Base-by-base conservation (phyloP, 768 basidiomycete species). In the Russula sp. region DNA sequence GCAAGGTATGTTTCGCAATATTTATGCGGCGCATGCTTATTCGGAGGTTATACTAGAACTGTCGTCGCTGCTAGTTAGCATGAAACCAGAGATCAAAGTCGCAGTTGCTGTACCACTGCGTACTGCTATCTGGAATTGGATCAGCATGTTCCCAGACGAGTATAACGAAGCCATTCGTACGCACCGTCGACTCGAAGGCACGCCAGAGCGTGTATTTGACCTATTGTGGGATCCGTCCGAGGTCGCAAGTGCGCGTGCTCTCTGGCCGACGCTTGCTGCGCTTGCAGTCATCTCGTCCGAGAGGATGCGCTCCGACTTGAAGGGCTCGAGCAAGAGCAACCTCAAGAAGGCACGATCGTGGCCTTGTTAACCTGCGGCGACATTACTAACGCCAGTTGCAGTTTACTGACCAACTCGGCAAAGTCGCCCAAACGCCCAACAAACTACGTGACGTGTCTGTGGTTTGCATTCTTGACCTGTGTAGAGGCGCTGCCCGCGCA, bases 71-170 rank as follows among this genome's bases (percentile, higher is more conserved):
- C 83, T 96, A 32, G 84, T 95, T 26, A 90, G 88, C 71, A 88
- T 96, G 85, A 85, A 84, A 67, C 81, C 79, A 38, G 86, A 90
- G 46, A 83, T 87, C 0, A 91, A 92, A 63, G 74, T 82, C 16
- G 86, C 88, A 1, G 81, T 94, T 54, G 85, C 92, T 0, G 77
- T 83, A 30, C 84, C 88, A 30, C 79, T 96, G 40, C 84, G 92
- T 24, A 79, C 82, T 32, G 91, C 90, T 1, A 78, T 96, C 30
- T 95, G 94, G 93, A 92, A 89, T 67, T 96, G 92, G 92, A 86
- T 95, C 36, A 86, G 89, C 34, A 78, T 83, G 26, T 90, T 87
- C 70, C 88, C 91, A 0, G 76, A 78, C 6, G 91, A 97, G 72
- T 96, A 86, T 73, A 87, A 87, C 59, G 86, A 92, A 8, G 80